Percentiles rank a stretch among this genome's conserved stretches.
Conservation (phyloP, 2,329 filamentous ascomycete species). For the Cryphonectria carpinicola region DNA sequence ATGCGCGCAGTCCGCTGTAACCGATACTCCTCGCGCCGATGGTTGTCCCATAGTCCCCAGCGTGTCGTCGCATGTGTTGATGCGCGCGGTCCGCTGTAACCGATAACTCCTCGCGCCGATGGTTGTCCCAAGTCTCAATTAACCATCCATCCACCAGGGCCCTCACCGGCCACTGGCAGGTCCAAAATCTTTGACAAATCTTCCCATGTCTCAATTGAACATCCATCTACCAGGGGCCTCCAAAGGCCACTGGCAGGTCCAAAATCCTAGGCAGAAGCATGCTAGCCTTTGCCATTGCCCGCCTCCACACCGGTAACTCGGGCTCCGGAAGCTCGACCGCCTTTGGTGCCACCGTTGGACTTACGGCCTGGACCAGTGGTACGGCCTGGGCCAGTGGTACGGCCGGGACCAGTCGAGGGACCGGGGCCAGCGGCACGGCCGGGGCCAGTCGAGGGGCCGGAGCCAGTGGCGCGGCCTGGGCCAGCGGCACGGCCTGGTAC, state of each 20-base stretch:
- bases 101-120: background rate
- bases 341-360: conserved; percentile 16
- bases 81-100: background rate
- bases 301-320: conserved; percentile 13
- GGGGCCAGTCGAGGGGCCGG: background rate
- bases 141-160: background rate
- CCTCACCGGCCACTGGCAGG: background rate
- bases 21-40: background rate
- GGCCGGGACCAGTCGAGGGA: background rate
- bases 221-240: background rate
- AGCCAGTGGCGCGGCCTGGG: background rate
- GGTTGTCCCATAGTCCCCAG: background rate
- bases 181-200: background rate
- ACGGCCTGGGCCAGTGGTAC: background rate
- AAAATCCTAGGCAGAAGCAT: background rate
- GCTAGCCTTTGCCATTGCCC: conserved; percentile 10
- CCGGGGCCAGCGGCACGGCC: background rate
- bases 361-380: background rate
- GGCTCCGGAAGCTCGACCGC: conserved; percentile 5
- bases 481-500: background rate
- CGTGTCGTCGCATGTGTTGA: background rate
- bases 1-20: background rate
- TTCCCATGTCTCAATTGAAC: background rate
- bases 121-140: background rate
- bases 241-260: background rate